Conservation (phyloP, 176 grass and related monocot species). For the Urochloa ruziziensis region DNA sequence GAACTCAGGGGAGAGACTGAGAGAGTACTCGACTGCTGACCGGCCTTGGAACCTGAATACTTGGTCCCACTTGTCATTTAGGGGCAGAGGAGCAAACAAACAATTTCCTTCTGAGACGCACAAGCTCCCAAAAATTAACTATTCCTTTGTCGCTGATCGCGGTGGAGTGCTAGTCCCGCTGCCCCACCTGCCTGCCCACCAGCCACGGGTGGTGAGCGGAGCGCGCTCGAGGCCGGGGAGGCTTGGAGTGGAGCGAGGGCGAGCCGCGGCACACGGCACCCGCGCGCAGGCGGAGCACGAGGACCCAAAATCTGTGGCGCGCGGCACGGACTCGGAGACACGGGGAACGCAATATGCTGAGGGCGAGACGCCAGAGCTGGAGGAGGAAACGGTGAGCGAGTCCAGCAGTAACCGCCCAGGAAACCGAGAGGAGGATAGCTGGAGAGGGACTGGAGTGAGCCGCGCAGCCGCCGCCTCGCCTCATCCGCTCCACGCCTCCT, state of each 20-base stretch:
- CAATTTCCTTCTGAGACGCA: neutral
- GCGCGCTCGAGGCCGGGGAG: too few species aligned
- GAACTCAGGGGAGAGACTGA: too few species aligned
- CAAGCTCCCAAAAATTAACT: conserved; percentile 12
- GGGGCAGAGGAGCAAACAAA: neutral
- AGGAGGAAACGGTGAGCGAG: neutral
- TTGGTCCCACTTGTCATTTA: neutral
- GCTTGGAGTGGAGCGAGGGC: too few species aligned
- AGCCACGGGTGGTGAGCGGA: neutral
- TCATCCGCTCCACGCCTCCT: conserved; percentile 8
- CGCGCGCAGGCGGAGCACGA: neutral
- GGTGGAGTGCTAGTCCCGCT: neutral
- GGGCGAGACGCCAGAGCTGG: neutral
- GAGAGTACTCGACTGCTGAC: too few species aligned
- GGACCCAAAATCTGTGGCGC: neutral
- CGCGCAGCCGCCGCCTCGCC: neutral
- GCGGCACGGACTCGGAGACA: conserved; percentile 20
- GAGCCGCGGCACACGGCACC: neutral
- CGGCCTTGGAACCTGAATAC: neutral
- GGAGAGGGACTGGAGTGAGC: too few species aligned
- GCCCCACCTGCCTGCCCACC: neutral
- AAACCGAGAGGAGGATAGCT: neutral
- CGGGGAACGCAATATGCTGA: neutral
- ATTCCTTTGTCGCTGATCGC: neutral
- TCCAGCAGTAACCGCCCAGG: neutral